Evolutionary conservation across 176 grass and related monocot species (phyloP).

Genomic region (Triticum urartu): DNA sequence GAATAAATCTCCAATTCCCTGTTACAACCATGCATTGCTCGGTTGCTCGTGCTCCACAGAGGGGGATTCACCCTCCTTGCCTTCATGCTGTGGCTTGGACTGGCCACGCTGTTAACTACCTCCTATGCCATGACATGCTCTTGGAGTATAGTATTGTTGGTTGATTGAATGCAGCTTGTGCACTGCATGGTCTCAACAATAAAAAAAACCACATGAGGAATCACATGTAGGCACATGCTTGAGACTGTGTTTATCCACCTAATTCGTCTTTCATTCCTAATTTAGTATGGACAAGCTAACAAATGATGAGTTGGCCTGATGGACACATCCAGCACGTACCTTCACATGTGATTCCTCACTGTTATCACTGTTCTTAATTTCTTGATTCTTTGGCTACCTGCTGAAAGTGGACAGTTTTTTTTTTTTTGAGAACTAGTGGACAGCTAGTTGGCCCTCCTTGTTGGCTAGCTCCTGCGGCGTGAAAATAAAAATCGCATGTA

Average conservation of each 20-base stretch:
- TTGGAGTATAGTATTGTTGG: not conserved
- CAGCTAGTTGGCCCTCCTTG: too few species aligned
- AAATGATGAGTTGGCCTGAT: too few species aligned
- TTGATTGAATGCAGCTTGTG: not conserved
- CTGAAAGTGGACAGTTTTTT: too few species aligned
- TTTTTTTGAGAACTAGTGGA: too few species aligned
- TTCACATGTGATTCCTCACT: not conserved
- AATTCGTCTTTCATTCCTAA: too few species aligned
- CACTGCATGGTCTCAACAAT: not conserved
- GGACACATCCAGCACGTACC: not conserved
- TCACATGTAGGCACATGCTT: too few species aligned
- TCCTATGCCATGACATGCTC: not conserved
- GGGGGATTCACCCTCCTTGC: not conserved
- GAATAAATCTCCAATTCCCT: too few species aligned
- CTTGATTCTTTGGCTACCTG: not conserved
- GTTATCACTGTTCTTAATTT: not conserved
- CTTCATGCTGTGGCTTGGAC: not conserved
- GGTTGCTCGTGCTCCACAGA: not conserved
- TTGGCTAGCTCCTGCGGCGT: not conserved
- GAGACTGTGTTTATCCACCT: too few species aligned
- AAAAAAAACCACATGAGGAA: not conserved
- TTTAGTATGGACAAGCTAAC: too few species aligned
- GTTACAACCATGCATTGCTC: too few species aligned
- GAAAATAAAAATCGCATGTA: not conserved
- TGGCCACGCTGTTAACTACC: not conserved